phyloP scores from a whole-genome alignment of 1,284 basidiomycete species.

The Trametes sp. region DNA sequence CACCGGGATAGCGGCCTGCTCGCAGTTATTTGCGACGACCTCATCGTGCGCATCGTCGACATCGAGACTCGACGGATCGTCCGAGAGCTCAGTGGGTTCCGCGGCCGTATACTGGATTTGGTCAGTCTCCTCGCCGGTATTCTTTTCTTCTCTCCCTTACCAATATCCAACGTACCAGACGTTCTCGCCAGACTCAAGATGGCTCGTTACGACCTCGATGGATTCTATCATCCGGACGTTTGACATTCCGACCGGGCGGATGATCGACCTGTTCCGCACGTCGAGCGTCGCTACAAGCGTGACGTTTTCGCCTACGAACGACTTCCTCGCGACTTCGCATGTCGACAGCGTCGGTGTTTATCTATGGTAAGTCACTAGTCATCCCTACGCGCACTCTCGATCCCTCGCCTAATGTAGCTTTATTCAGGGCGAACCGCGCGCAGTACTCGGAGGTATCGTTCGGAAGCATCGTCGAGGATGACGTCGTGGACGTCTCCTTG shows the following conservation, averaged over 20 bases:
- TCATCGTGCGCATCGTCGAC: conserved; percentile 86
- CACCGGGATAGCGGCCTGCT: conserved; percentile 91
- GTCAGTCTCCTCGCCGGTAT: conserved; percentile 52
- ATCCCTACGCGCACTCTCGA: not conserved
- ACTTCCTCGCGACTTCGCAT: conserved; percentile 96
- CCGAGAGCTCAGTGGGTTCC: conserved; percentile 85
- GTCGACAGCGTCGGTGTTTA: conserved; percentile 94
- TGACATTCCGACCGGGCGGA: conserved; percentile 91
- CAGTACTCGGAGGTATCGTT: conserved; percentile 91
- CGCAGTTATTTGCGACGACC: conserved; percentile 87
- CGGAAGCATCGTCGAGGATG: conserved; percentile 74
- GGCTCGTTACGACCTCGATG: conserved; percentile 89
- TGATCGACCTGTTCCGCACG: conserved; percentile 94
- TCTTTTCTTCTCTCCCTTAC: not conserved
- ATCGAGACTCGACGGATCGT: conserved; percentile 91
- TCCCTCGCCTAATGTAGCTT: not conserved
- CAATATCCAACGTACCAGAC: conserved; percentile 55
- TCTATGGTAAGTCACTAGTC: conserved; percentile 71
- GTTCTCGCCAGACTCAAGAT: conserved; percentile 94
- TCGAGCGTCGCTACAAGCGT: conserved; percentile 91
- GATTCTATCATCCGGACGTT: conserved; percentile 96
- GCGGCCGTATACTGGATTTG: conserved; percentile 84
- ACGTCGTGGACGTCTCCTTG: conserved; percentile 72
- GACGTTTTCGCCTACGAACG: conserved; percentile 93
- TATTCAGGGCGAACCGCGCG: conserved; percentile 88